Base-by-base conservation (phyloP, 371 early-diverging fungal genomes). In the Mucor ambiguus region DNA sequence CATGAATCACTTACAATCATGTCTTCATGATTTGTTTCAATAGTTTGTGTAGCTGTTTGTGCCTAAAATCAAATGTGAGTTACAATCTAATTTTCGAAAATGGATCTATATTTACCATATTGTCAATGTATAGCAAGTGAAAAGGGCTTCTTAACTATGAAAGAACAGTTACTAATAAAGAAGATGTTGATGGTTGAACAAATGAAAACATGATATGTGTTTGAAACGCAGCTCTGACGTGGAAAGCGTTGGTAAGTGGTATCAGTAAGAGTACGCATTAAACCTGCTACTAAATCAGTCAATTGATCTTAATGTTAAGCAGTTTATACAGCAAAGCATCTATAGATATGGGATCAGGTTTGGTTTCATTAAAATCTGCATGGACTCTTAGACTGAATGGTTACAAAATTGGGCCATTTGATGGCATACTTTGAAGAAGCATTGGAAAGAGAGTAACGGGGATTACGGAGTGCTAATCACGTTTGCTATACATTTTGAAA, bases 11-110 rank as follows among this genome's bases (percentile, higher is more conserved):
- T 77, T 88, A 93, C 95, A 77, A 96, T 93, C 90, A 95, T 92
- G 71, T 96, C 95, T 72, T 94, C 95, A 84, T 96, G 96, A 74
- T 93, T 92, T 33, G 95, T 92, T 73, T 95, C 96, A 73, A 96
- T 91, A 44, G 91, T 78, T 61, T 85, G 83, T 57, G 74, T 74
- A 57, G 74, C 76, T 67, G 61, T 56, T 52, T 67, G 67, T 14
- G 67, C 41, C 67, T 67, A 26, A 28, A 52, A 5, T 14, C 26
- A 28, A 5, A 26, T 52, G 52, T 52, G 1, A 28, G 16, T 26
- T 52, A 16, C 16, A 14, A 24, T 3, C 16, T 2, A 14, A 52
- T 4, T 52, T 52, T 28, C 52, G 14, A 52, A 28, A 28, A 3
- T 22, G 28, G 6, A 28, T 14, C 16, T 4, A 14, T 28, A 52